These are phyloP conservation scores for Talaromyces ruber DNA, from an alignment of 495 filamentous ascomycete genomes.

Conservation along the genomic window DNA sequence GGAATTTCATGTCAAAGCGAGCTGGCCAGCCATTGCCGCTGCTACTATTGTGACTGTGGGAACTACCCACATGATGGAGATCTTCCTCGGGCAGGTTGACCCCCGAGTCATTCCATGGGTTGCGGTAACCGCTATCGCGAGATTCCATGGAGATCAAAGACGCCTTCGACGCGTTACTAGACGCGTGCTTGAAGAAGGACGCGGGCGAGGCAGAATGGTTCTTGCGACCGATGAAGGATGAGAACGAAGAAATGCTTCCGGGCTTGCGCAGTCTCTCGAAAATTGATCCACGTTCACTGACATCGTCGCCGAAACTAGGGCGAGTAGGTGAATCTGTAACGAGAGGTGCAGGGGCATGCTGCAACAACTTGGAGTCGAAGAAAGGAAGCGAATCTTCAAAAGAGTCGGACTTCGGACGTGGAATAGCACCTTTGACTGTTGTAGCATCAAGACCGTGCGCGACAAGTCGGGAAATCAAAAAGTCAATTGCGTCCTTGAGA, in stretches of 20 bases:
- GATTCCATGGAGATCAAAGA: conserved; percentile 92
- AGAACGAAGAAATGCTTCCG: conserved; percentile 85
- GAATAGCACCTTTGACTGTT: conserved; percentile 85
- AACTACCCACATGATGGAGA: conserved; percentile 49
- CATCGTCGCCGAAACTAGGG: conserved; percentile 67
- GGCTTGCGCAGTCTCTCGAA: conserved; percentile 88
- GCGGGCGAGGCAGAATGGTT: conserved; percentile 78
- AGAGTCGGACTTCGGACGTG: conserved; percentile 93
- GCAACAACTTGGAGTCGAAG: conserved; percentile 92
- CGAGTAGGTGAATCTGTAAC: conserved; percentile 79
- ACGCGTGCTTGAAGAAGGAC: conserved; percentile 87
- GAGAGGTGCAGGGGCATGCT: conserved; percentile 73
- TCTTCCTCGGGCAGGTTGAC: conserved; percentile 89
- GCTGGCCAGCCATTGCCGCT: conserved; percentile 57
- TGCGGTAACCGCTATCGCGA: conserved; percentile 83
- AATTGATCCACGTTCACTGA: conserved; percentile 69
- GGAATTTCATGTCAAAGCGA: conserved; percentile 54
- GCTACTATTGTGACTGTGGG: conserved; percentile 46
- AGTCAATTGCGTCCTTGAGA: conserved; percentile 92
- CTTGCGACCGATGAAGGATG: conserved; percentile 87
- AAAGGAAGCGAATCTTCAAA: conserved; percentile 94
- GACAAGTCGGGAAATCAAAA: conserved; percentile 73
- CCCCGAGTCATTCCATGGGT: conserved; percentile 94
- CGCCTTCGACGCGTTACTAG: conserved; percentile 87
- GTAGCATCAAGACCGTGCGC: conserved; percentile 76